Evolutionary conservation across 306 rosid species (phyloP).

Genomic region (Heteromeles arbutifolia): DNA sequence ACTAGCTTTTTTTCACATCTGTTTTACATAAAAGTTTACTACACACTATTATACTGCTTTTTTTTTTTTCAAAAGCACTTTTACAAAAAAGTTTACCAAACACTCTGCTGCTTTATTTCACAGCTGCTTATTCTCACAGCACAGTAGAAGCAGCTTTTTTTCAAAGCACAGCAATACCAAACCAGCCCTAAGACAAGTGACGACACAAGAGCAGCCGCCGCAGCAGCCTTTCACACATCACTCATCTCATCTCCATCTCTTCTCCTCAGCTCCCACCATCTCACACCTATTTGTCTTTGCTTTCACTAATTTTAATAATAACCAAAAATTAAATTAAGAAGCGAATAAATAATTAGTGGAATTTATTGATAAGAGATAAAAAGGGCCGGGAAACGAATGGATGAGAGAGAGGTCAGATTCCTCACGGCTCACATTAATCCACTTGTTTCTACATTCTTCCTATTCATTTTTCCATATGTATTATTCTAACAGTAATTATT

Average conservation of each 20-base stretch:
- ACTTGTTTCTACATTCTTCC: neutral
- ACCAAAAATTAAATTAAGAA: too few species aligned
- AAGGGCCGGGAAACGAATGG: neutral
- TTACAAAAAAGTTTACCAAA: too few species aligned
- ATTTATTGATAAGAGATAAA: neutral
- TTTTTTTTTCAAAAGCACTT: too few species aligned
- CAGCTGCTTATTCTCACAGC: too few species aligned
- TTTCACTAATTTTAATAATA: too few species aligned
- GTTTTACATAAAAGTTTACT: too few species aligned
- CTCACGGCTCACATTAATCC: constrained; percentile 3
- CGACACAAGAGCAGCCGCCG: neutral
- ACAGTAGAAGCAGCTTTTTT: too few species aligned
- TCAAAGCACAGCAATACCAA: too few species aligned
- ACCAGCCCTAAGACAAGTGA: neutral
- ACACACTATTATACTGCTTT: too few species aligned
- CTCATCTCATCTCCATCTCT: neutral
- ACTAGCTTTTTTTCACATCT: too few species aligned
- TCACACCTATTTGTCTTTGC: neutral
- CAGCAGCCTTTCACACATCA: neutral
- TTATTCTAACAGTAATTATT: neutral
- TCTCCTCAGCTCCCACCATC: neutral
- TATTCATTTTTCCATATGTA: neutral
- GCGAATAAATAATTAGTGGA: neutral
- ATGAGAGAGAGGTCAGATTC: neutral
- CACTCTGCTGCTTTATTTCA: too few species aligned